Percentiles rank a stretch among this genome's conserved stretches.
Evolutionary conservation across 2,329 filamentous ascomycete species (phyloP).

Genomic region (Fusarium virguliforme): DNA sequence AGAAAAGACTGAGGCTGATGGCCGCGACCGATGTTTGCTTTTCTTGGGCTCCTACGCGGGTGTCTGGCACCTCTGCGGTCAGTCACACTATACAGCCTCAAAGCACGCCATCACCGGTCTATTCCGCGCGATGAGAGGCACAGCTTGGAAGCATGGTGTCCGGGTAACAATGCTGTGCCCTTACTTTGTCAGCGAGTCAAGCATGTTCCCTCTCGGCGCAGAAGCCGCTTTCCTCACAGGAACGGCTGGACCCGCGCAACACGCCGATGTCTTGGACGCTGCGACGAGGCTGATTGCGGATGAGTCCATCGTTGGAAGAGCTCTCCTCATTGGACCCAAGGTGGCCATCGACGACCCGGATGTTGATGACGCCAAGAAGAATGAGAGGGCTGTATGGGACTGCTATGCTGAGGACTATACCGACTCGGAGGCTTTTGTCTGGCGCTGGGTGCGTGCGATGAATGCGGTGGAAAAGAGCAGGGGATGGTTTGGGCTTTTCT

Average conservation of each 20-base stretch:
- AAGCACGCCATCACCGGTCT: constrained; percentile 23
- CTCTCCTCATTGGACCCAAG: constrained; percentile 13
- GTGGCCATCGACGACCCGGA: constrained; percentile 9
- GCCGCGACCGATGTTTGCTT: constrained; percentile 16
- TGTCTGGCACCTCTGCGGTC: constrained; percentile 14
- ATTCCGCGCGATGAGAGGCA: constrained; percentile 21
- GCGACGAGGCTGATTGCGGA: constrained; percentile 21
- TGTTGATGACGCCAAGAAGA: not conserved
- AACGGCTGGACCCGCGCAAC: constrained; percentile 8
- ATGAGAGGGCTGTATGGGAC: constrained; percentile 19
- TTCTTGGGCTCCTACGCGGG: constrained; percentile 22
- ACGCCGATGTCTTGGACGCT: constrained; percentile 17
- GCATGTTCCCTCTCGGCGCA: constrained; percentile 18
- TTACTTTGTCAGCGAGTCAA: constrained; percentile 22
- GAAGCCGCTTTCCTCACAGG: constrained; percentile 18
- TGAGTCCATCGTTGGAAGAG: constrained; percentile 22
- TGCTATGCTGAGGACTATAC: constrained; percentile 22
- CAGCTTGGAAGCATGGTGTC: constrained; percentile 21
- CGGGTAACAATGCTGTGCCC: constrained; percentile 19
- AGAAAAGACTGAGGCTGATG: not conserved
- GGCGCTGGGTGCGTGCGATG: constrained; percentile 19
- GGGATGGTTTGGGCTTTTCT: constrained; percentile 19
- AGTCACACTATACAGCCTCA: constrained; percentile 17
- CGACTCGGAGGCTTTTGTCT: constrained; percentile 19
- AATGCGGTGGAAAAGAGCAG: constrained; percentile 17